phyloP scores from a whole-genome alignment of 2,329 filamentous ascomycete species.

The Mycosphaerella arachidis region DNA sequence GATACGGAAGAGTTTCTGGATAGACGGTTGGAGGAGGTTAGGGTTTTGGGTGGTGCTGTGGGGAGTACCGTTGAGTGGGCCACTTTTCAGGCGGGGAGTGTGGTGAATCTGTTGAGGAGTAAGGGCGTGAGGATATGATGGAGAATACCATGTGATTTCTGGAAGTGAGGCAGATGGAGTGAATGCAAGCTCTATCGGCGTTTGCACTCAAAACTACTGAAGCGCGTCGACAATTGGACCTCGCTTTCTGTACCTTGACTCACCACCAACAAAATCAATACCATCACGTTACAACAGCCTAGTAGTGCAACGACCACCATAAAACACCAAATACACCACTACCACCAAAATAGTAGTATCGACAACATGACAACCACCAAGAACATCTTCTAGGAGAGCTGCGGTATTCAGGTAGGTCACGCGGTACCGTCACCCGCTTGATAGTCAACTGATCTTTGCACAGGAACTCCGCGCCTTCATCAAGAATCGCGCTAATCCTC shows the following conservation, averaged over 20 bases:
- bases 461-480: not conserved
- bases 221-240: not conserved
- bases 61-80: slow-evolving; percentile 68
- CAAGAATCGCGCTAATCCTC: too few species aligned
- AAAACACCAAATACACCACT: not conserved
- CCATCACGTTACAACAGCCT: not conserved
- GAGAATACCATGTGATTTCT: not conserved
- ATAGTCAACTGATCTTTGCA: not conserved
- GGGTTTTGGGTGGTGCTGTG: slow-evolving; percentile 58
- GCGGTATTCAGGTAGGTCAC: not conserved
- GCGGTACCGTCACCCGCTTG: not conserved
- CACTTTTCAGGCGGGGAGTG: slow-evolving; percentile 73
- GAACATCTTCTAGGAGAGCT: not conserved
- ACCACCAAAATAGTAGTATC: not conserved
- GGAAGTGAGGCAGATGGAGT: not conserved
- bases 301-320: not conserved
- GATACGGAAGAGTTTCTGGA: slow-evolving; percentile 79
- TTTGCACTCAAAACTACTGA: not conserved
- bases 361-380: not conserved
- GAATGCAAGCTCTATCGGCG: not conserved
- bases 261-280: not conserved
- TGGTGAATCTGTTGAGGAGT: slow-evolving; percentile 78
- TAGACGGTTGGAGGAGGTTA: slow-evolving; percentile 66
- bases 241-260: not conserved
- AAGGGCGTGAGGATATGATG: slow-evolving; percentile 73